Evolutionary conservation across 169 alveolate species (phyloP).

Genomic region (Babesia divergens): DNA sequence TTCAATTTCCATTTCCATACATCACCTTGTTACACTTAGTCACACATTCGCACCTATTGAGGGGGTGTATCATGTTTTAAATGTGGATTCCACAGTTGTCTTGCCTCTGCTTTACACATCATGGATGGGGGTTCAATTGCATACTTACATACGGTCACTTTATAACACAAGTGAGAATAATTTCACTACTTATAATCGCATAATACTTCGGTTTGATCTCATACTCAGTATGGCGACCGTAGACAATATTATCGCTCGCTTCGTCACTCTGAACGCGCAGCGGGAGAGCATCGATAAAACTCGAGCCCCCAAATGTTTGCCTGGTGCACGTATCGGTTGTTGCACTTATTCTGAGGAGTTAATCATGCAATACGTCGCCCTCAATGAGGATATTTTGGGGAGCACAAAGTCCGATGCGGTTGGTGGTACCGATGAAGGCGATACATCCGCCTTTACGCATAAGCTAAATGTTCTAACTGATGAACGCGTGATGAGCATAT

Average conservation of each 20-base stretch:
- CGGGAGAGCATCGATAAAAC: constrained; percentile 30
- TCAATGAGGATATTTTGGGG: constrained; percentile 50
- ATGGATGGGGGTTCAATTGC: too few relatives aligned
- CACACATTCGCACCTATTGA: too few relatives aligned
- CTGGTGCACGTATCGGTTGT: constrained; percentile 65
- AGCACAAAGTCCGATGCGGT: background rate
- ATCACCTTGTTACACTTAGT: too few relatives aligned
- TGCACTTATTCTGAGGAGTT: constrained; percentile 57
- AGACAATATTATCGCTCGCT: constrained; percentile 43
- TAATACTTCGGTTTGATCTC: too few relatives aligned
- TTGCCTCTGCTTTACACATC: too few relatives aligned
- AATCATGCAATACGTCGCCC: constrained; percentile 31
- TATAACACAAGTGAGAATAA: too few relatives aligned
- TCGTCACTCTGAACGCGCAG: constrained; percentile 28
- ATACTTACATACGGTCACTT: too few relatives aligned
- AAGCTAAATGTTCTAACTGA: constrained; percentile 33
- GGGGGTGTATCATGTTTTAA: too few relatives aligned
- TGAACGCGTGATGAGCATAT: constrained; percentile 51
- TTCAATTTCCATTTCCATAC: too few relatives aligned
- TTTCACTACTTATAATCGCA: too few relatives aligned
- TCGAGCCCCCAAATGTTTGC: constrained; percentile 41
- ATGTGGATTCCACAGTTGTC: too few relatives aligned
- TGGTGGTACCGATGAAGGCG: background rate
- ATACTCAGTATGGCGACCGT: constrained; percentile 42
- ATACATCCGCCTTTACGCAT: constrained; percentile 3